A percentile compares a stretch with the other conserved stretches of the same genome.
These are phyloP conservation scores for Tricholomella constricta DNA, from an alignment of 768 basidiomycete genomes.

Conservation along the genomic window DNA sequence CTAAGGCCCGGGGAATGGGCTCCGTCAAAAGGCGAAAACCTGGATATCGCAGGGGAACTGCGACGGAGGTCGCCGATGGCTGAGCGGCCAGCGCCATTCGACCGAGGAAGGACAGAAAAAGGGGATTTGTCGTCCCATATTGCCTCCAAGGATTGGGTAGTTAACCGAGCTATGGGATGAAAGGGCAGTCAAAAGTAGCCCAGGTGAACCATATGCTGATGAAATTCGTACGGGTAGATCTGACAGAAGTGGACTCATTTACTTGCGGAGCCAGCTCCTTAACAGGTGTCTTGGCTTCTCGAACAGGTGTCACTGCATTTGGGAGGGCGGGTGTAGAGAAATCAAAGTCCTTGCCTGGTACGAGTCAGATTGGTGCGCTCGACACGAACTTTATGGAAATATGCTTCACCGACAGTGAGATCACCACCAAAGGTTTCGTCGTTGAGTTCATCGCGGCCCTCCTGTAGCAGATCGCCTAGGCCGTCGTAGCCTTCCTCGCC, in stretches of 20 bases:
- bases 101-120: slow-evolving; percentile 64
- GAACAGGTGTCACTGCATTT: slow-evolving; percentile 27
- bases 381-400: slow-evolving; percentile 8
- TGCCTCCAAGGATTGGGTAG: slow-evolving; percentile 60
- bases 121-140: slow-evolving; percentile 84
- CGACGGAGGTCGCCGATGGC: slow-evolving; percentile 35
- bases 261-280: slow-evolving; percentile 24
- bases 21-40: slow-evolving; percentile 43
- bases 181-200: slow-evolving; percentile 14
- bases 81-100: slow-evolving; percentile 50
- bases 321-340: slow-evolving; percentile 57
- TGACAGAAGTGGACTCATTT: slow-evolving; percentile 18
- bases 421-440: slow-evolving; percentile 92
- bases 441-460: slow-evolving; percentile 91
- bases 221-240: slow-evolving; percentile 27
- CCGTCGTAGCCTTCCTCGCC: slow-evolving; percentile 90
- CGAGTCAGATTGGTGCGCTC: slow-evolving; percentile 3
- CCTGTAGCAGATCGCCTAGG: slow-evolving; percentile 83
- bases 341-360: slow-evolving; percentile 87
- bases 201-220: slow-evolving; percentile 7
- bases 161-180: slow-evolving; percentile 36
- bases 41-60: slow-evolving; percentile 31
- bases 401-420: slow-evolving; percentile 68
- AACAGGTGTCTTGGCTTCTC: slow-evolving; percentile 18
- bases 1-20: slow-evolving; percentile 20